Conservation (phyloP, 2,329 filamentous ascomycete genomes). For the Beauveria asiatica region DNA sequence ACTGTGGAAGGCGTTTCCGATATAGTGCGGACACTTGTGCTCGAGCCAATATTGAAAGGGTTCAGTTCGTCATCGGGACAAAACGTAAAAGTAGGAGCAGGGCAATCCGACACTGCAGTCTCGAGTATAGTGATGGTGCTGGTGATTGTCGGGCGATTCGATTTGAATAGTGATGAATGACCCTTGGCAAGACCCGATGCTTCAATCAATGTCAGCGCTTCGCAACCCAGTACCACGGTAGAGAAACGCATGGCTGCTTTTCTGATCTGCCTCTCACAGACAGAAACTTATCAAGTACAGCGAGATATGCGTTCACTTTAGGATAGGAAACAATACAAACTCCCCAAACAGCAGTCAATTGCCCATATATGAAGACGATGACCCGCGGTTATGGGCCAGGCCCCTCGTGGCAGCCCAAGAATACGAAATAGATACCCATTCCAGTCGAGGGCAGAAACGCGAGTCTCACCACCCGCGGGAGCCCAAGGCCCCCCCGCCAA, state of each 20-base stretch:
- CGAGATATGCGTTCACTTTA: neutral
- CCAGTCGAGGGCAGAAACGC: slow-evolving; percentile 1
- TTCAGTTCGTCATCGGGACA: neutral
- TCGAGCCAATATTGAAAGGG: neutral
- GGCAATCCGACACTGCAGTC: neutral
- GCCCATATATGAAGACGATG: neutral
- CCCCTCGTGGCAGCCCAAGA: neutral
- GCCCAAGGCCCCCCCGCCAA: neutral
- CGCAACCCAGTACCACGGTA: neutral
- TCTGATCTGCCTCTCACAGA: neutral
- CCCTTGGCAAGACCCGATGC: neutral
- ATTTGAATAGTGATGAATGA: neutral
- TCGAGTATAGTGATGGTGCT: neutral
- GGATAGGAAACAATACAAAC: neutral
- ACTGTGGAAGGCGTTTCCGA: neutral
- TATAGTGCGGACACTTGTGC: neutral
- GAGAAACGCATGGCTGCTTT: neutral
- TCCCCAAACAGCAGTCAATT: neutral
- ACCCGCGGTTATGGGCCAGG: neutral
- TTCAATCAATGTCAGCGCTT: slow-evolving; percentile 1
- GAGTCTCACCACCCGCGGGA: neutral
- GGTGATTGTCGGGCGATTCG: neutral
- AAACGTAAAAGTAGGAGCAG: neutral
- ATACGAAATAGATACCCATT: slow-evolving; percentile 1
- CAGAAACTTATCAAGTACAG: neutral